Evolutionary conservation across 2,329 filamentous ascomycete species (phyloP).

Genomic region (Paecilomyces fulvus): DNA sequence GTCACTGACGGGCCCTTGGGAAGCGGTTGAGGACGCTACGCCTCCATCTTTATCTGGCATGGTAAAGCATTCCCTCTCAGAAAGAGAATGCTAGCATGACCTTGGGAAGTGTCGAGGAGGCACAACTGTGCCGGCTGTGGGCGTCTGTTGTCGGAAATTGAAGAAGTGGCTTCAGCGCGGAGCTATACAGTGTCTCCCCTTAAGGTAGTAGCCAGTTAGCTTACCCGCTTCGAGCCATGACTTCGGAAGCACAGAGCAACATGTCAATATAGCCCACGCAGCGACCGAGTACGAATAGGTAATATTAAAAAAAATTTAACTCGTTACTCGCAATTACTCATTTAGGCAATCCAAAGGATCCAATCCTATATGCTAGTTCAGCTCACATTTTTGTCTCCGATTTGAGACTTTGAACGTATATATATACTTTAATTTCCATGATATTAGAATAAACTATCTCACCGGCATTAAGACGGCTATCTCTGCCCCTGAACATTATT

Average conservation of each 20-base stretch:
- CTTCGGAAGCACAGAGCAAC: no score
- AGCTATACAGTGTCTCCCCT: not conserved
- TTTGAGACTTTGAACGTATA: no score
- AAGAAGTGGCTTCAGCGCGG: constrained; percentile 1
- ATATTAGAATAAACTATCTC: not conserved
- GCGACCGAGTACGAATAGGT: no score
- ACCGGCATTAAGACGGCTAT: not conserved
- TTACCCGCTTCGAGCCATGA: not conserved
- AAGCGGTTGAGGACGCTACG: constrained; percentile 17
- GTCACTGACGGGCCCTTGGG: constrained; percentile 3
- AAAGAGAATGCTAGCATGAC: constrained; percentile 1
- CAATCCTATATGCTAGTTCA: no score
- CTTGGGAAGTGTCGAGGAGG: not conserved
- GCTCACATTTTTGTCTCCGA: no score
- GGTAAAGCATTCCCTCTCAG: constrained; percentile 24
- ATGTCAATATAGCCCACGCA: no score
- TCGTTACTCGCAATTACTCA: no score
- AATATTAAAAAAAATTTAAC: no score
- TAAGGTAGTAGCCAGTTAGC: not conserved
- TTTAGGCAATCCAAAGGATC: no score
- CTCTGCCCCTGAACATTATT: not conserved
- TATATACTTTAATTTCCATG: not conserved
- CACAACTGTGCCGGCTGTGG: not conserved
- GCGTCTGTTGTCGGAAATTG: not conserved
- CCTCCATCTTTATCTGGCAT: constrained; percentile 28